Base-by-base conservation (phyloP, 371 early-diverging fungal species). In the Mortierella sp. region DNA sequence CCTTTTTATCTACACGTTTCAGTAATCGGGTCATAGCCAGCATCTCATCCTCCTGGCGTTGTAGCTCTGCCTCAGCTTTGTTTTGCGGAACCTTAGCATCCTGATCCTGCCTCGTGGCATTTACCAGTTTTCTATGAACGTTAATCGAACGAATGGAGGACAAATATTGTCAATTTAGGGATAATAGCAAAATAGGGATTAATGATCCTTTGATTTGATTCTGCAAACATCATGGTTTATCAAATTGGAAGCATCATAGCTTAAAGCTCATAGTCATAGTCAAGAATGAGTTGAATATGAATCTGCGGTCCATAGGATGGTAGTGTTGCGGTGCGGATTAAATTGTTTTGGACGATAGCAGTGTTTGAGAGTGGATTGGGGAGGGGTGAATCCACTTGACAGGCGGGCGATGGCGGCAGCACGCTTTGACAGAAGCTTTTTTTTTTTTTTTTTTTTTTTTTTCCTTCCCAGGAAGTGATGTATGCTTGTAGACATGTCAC, bases 21-120 rank as follows among this genome's bases (percentile, higher is more conserved):
- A 78, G 58, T 51, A 70, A 30, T 18, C 70, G 65, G 6, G 66
- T 66, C 28, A 68, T 60, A 28, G 78, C 73, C 4, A 78, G 45
- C 78, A 78, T 78, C 59, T 78, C 73, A 20, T 78, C 78, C 37
- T 78, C 78, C 66, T 78, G 73, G 14, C 70, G 73, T 32, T 51
- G 70, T 11, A 78, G 39, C 28, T 73, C 78, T 1, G 63, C 70
- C 8, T 78, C 78, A 9, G 58, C 78, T n/a, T 43, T 64, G 35
- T 35, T 20, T n/a, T 35, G n/a, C 10, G 45, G n/a, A 61, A 28
- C 28, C 26, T 55, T 55, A 1, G 28, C 28, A 26, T 64, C 49
- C 47, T 28, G 64, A 64, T 64, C 64, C 26, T 30, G 45, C 26
- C 66, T 54, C 5, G 55, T 22, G 43, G 55, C 24, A 30, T 18